phyloP scores from a whole-genome alignment of 2,329 filamentous ascomycete species.

The Pseudopyrenochaeta lycopersici region DNA sequence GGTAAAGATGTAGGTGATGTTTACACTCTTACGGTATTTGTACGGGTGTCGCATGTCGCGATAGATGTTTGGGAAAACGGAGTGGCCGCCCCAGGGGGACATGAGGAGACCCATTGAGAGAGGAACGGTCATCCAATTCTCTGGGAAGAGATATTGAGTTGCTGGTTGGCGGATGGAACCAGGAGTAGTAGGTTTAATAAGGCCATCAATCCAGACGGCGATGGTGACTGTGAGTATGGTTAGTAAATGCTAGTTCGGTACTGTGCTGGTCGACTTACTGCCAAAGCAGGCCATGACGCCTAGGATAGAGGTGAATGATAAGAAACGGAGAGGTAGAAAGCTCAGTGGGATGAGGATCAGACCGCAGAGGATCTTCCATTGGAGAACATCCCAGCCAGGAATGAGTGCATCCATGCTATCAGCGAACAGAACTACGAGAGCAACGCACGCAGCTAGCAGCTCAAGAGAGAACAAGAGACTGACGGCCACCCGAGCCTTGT shows the following conservation, averaged over 20 bases:
- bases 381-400: constrained; percentile 70
- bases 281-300: constrained; percentile 91
- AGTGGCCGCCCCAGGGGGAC: constrained; percentile 77
- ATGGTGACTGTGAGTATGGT: constrained; percentile 70
- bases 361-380: constrained; percentile 89
- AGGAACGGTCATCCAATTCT: constrained; percentile 86
- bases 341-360: constrained; percentile 81
- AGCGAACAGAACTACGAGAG: constrained; percentile 91
- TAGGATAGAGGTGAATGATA: constrained; percentile 91
- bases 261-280: constrained; percentile 68
- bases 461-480: constrained; percentile 90
- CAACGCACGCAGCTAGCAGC: constrained; percentile 86
- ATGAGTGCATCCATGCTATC: constrained; percentile 85
- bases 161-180: constrained; percentile 86
- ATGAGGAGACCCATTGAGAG: constrained; percentile 91
- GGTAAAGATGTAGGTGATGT: constrained; percentile 85
- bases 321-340: constrained; percentile 81
- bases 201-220: constrained; percentile 84
- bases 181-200: constrained; percentile 79
- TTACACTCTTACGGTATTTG: constrained; percentile 79
- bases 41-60: constrained; percentile 82
- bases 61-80: constrained; percentile 86
- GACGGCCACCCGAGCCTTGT: constrained; percentile 79
- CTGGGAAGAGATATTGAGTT: constrained; percentile 80
- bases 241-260: constrained; percentile 22